Conservation (phyloP, 805 yeast species). For the Isabelozyma heimii region DNA sequence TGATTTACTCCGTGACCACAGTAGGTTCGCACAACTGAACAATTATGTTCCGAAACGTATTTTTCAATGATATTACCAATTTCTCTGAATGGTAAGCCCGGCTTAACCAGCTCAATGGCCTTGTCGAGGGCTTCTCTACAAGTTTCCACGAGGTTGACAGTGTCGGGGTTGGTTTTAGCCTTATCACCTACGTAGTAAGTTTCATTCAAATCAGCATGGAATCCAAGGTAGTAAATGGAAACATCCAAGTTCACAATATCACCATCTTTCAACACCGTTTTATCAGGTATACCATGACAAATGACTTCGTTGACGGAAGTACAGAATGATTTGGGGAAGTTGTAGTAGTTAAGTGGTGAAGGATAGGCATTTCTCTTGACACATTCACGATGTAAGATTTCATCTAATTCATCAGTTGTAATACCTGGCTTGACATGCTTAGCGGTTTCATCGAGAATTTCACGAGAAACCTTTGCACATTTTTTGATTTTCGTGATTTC, state of each 20-base stretch:
- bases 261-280: constrained; percentile 83
- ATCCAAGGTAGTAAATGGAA: constrained; percentile 79
- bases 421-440: constrained; percentile 81
- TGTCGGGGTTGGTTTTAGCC: constrained; percentile 72
- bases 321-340: constrained; percentile 89
- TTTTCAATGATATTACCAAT: constrained; percentile 86
- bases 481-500: constrained; percentile 73
- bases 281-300: constrained; percentile 97
- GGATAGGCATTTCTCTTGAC: constrained; percentile 89
- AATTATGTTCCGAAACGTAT: constrained; percentile 72
- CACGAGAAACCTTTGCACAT: constrained; percentile 77
- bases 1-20: constrained; percentile 92
- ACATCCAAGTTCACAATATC: constrained; percentile 93
- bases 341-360: constrained; percentile 90
- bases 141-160: constrained; percentile 83
- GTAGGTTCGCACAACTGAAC: constrained; percentile 86
- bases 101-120: constrained; percentile 84
- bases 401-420: constrained; percentile 91
- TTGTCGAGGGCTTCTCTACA: constrained; percentile 82
- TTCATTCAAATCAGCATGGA: constrained; percentile 93
- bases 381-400: constrained; percentile 82
- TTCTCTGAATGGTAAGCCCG: constrained; percentile 84
- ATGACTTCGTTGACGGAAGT: constrained; percentile 93
- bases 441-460: constrained; percentile 86
- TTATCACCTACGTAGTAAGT: constrained; percentile 95